Evolutionary conservation across 768 basidiomycete genomes (phyloP).

Genomic region (Hydnomerulius pinastri): DNA sequence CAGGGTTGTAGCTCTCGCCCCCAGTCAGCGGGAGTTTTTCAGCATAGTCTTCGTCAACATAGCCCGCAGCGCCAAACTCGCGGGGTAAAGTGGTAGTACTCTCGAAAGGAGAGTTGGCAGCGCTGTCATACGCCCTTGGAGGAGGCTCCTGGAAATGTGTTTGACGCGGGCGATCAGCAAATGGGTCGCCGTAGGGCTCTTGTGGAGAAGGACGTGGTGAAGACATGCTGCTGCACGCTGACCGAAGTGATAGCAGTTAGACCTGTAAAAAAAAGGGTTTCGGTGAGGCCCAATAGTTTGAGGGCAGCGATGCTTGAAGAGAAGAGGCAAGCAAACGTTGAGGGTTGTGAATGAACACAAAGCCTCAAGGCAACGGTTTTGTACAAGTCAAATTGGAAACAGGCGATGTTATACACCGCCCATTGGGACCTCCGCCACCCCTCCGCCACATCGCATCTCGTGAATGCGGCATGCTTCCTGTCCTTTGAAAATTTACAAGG

Average conservation of each 20-base stretch:
- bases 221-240: slow-evolving; percentile 21
- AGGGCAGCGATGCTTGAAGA: slow-evolving; percentile 6
- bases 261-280: slow-evolving; percentile 3
- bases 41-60: slow-evolving; percentile 67
- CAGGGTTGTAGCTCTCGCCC: slow-evolving; percentile 54
- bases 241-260: neutral
- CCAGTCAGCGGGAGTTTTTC: slow-evolving; percentile 78
- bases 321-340: slow-evolving; percentile 8
- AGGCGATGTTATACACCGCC: slow-evolving; percentile 38
- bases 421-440: slow-evolving; percentile 32
- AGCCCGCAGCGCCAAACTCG: slow-evolving; percentile 47
- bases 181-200: slow-evolving; percentile 61
- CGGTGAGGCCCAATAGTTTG: slow-evolving; percentile 11
- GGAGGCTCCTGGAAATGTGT: slow-evolving; percentile 62
- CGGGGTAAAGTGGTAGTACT: slow-evolving; percentile 58
- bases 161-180: slow-evolving; percentile 65
- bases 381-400: slow-evolving; percentile 26
- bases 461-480: too few species aligned
- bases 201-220: slow-evolving; percentile 25
- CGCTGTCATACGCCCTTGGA: slow-evolving; percentile 42
- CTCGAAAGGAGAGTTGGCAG: slow-evolving; percentile 49
- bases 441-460: slow-evolving; percentile 11
- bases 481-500: too few species aligned
- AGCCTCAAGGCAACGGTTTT: slow-evolving; percentile 24
- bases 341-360: slow-evolving; percentile 24